Evolutionary conservation across 768 basidiomycete species (phyloP).

Genomic region (Leucogyrophana mollusca): DNA sequence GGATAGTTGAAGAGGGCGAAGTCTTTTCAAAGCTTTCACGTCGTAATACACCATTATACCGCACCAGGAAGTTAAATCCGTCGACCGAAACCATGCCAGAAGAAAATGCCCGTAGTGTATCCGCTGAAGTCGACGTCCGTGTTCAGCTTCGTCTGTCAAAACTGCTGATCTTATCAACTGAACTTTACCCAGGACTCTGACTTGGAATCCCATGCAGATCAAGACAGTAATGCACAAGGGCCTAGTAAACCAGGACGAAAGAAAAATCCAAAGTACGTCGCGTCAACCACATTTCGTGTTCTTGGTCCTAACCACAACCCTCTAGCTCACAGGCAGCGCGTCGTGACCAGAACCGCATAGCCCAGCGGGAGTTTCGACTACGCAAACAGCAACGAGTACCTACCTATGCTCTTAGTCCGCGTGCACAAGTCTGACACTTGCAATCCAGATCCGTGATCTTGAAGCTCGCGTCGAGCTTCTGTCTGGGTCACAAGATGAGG

Average conservation of each 20-base stretch:
- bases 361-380: constrained; percentile 89
- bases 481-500: constrained; percentile 90
- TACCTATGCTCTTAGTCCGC: constrained; percentile 6
- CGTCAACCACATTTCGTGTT: constrained; percentile 7
- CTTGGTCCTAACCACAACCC: constrained; percentile 9
- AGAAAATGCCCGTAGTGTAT: no score
- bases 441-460: constrained; percentile 81
- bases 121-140: no score
- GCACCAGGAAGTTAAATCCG: no score
- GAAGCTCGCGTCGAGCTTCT: constrained; percentile 95
- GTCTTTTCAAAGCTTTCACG: no score
- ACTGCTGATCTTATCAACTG: constrained; percentile 9
- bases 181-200: constrained; percentile 58
- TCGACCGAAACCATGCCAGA: no score
- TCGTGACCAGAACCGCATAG: constrained; percentile 88
- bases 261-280: constrained; percentile 83
- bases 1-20: no score
- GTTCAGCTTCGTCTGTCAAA: no score
- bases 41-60: no score
- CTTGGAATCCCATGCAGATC: constrained; percentile 46
- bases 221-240: constrained; percentile 16
- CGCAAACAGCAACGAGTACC: constrained; percentile 85
- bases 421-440: constrained; percentile 7
- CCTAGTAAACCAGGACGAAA: constrained; percentile 62
- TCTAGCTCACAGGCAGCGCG: constrained; percentile 82